Percentiles rank a stretch among this genome's conserved stretches.
These are phyloP conservation scores for Crucibulum laeve DNA, from an alignment of 768 basidiomycete genomes.

Conservation along the genomic window DNA sequence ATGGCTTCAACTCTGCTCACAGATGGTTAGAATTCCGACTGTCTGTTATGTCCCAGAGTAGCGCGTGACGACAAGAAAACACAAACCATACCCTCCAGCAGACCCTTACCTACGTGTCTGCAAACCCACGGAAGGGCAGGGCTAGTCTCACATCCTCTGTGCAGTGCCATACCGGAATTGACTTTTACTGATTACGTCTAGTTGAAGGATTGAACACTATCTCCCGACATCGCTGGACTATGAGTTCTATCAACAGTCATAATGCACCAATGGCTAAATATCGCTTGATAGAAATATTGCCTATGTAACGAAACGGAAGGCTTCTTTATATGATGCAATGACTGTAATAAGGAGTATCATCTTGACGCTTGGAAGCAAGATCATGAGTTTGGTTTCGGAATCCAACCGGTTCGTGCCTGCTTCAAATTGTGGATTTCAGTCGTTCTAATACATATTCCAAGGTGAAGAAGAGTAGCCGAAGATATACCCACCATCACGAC, in stretches of 20 bases:
- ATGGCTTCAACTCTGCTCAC: constrained; percentile 4
- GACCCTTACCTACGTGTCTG: constrained; percentile 70
- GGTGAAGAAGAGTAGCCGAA: constrained; percentile 79
- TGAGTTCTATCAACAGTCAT: constrained; percentile 30
- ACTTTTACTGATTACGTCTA: constrained; percentile 72
- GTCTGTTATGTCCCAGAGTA: constrained; percentile 75
- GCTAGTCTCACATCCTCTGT: constrained; percentile 91
- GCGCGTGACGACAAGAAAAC: constrained; percentile 46
- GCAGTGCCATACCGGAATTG: constrained; percentile 83
- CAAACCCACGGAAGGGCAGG: constrained; percentile 91
- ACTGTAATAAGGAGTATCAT: constrained; percentile 81
- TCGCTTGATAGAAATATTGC: constrained; percentile 53
- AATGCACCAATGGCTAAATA: not conserved
- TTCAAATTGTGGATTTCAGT: not conserved
- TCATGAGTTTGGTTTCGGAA: constrained; percentile 89
- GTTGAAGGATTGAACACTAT: constrained; percentile 85
- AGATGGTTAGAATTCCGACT: constrained; percentile 63
- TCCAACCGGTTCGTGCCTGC: constrained; percentile 60
- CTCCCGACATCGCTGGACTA: constrained; percentile 67
- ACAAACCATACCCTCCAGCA: constrained; percentile 39
- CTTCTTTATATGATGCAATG: constrained; percentile 78
- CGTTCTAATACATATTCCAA: not conserved
- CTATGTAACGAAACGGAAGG: constrained; percentile 73
- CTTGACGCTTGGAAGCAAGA: constrained; percentile 88
- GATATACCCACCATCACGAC: constrained; percentile 62